Evolutionary conservation across 2,329 filamentous ascomycete genomes (phyloP), one percentile per base, ranked within the genome.

Genomic region (Zelopaecilomyces penicillatus): DNA sequence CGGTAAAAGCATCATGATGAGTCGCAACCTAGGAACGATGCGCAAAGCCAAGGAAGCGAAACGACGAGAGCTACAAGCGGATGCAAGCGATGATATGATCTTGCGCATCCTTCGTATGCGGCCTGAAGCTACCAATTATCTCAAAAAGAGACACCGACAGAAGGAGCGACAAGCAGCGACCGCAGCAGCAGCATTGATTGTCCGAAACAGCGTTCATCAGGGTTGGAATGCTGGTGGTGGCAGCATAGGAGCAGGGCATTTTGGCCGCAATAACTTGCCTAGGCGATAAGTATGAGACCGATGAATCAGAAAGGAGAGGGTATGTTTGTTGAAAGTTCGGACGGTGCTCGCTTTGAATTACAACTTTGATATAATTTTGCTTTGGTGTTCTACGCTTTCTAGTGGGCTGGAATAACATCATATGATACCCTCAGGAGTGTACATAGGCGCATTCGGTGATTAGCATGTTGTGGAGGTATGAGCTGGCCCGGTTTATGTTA

Each of bases 1-100:
- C 43, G 77, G 80, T 54, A 81, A 83, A 77, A 87, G 82, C 52
- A 94, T 98, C 65, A 89, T 98, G 86, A 83, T 95, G 67, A 88
- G 81, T 56, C 82, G 91, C 46, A 98, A 97, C 62, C 68, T 98
- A 43, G 93, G 93, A 38, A 97, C 93, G 6, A 97, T 98, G 89
- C 84, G 82, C 55, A 87, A 91, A 60, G 89, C 87, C 35, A 97
- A 97, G 66, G 89, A 95, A 63, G 91, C 95, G 66, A 96, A 95
- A 70, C 77, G 93, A 51, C 89, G 90, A 56, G 91, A 97, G 62
- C 88, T 89, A 2, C 93, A 98, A 62, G 91, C 93, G 1, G 93
- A 97, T 62, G 91, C 93, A 2, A 95, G 85, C 61, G 93, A 98
- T 64, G 93, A 98, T 62, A 97, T 97, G 86, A 97, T 98, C 53